A percentile compares a stretch with the other conserved stretches of the same genome.
These are phyloP conservation scores for Saturnispora bothae DNA, from an alignment of 805 yeast genomes.

Conservation along the genomic window DNA sequence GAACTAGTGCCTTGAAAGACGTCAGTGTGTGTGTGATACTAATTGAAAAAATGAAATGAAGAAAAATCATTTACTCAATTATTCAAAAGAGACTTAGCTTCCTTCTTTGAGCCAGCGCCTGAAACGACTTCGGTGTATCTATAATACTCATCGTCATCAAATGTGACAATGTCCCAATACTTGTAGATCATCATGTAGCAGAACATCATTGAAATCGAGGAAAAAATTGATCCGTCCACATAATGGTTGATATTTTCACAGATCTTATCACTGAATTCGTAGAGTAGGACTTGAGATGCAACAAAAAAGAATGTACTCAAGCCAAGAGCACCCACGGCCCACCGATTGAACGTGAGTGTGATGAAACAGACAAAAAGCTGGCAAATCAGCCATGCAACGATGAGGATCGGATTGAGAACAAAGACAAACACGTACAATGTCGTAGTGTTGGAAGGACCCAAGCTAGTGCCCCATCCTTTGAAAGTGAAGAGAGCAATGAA, in stretches of 20 bases:
- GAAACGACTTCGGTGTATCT: slow-evolving; percentile 22
- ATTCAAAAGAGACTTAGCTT: slow-evolving; percentile 11
- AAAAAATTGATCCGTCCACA: slow-evolving; percentile 82
- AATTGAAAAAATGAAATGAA: too few relatives aligned
- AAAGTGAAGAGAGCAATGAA: slow-evolving; percentile 64
- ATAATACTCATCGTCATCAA: slow-evolving; percentile 84
- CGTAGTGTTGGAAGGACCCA: slow-evolving; percentile 44
- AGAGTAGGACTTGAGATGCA: slow-evolving; percentile 69
- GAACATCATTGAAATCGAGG: slow-evolving; percentile 67
- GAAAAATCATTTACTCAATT: too few relatives aligned
- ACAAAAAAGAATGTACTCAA: slow-evolving; percentile 65
- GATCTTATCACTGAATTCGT: slow-evolving; percentile 54
- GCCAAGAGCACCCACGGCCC: slow-evolving; percentile 84
- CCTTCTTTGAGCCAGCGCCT: slow-evolving; percentile 13
- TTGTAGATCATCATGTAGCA: slow-evolving; percentile 92
- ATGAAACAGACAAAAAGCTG: slow-evolving; percentile 59
- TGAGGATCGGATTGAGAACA: slow-evolving; percentile 56
- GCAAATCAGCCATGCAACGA: slow-evolving; percentile 51
- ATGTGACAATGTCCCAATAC: slow-evolving; percentile 92
- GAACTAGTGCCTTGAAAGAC: too few relatives aligned
- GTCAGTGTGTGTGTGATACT: too few relatives aligned
- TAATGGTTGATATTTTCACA: slow-evolving; percentile 75
- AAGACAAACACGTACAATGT: slow-evolving; percentile 63
- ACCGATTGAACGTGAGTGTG: slow-evolving; percentile 55
- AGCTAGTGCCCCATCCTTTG: slow-evolving; percentile 45